Base-by-base conservation (phyloP, 768 basidiomycete genomes). In the Coprinopsis sp. region DNA sequence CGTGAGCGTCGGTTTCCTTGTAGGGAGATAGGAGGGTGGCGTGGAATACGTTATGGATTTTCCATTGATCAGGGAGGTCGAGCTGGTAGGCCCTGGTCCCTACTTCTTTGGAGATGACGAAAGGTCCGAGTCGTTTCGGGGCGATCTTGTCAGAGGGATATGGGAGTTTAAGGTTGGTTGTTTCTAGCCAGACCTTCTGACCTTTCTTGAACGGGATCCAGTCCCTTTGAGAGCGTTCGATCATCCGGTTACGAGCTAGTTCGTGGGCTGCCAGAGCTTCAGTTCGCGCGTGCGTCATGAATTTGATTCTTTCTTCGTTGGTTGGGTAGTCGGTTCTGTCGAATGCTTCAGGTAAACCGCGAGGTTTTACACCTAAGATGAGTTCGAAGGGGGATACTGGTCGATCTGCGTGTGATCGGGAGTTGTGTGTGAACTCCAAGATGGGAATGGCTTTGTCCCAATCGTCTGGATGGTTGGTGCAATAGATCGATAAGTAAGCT, bases 361-460 rank as follows among this genome's bases (percentile, higher is more conserved):
- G 14, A 3, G 51, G 51, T 1, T 46, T 6, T 10, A 10, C 11
- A 39, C 57, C 54, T 1, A 52, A 27, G 10, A 58, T 55, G 0
- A 62, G 46, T 49, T 62, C 24, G 18, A 60, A 63, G 3, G 60
- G 56, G 2, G 60, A 48, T 4, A 50, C 25, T 2, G 14, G 19
- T 37, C 37, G 10, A 16, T 56, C 52, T 1, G 54, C 29, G 29
- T 59, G 52, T 1, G 34, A 39, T 24, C 30, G 0, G 13, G 53
- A 50, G 43, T 61, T 63, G 37, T 58, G 47, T 1, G 34, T 23
- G 23, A 59, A 63, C 46, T 60, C 46, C 0, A 47, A 36, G 1
- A 48, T 50, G 1, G 53, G 31, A 0, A 61, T 18, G 3, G 43
- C 33, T 11, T 48, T 14, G 0, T 1, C 22, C 57, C 57, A 61